Evolutionary conservation across 495 filamentous ascomycete genomes (phyloP).

Genomic region (Trichocladium antarcticum): DNA sequence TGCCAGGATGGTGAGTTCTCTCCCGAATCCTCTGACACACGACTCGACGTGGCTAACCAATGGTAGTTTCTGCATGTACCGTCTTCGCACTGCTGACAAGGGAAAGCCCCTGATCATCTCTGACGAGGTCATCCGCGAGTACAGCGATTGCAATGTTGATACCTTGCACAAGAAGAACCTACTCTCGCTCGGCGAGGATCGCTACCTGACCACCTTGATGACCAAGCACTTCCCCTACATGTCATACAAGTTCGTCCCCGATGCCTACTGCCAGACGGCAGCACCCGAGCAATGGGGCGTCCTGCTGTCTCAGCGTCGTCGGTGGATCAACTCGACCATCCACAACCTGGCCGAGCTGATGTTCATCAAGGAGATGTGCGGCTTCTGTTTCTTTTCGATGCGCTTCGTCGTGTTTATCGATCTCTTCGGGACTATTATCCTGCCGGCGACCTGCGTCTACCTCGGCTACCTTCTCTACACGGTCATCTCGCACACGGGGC

Average conservation of each 20-base stretch:
- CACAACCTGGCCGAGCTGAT: slow-evolving; percentile 90
- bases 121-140: slow-evolving; percentile 74
- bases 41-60: slow-evolving; percentile 23
- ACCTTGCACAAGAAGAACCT: slow-evolving; percentile 99
- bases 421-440: slow-evolving; percentile 84
- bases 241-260: slow-evolving; percentile 91
- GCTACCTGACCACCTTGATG: slow-evolving; percentile 94
- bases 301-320: slow-evolving; percentile 82
- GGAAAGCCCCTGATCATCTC: slow-evolving; percentile 88
- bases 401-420: slow-evolving; percentile 94
- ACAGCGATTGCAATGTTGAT: slow-evolving; percentile 77
- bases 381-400: slow-evolving; percentile 99
- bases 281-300: slow-evolving; percentile 91
- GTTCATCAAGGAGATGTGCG: slow-evolving; percentile 80
- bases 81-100: slow-evolving; percentile 80
- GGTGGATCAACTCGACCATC: slow-evolving; percentile 98
- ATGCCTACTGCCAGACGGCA: slow-evolving; percentile 84
- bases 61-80: slow-evolving; percentile 94
- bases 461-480: slow-evolving; percentile 81
- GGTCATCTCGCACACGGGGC: slow-evolving; percentile 57
- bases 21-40: background rate
- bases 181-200: slow-evolving; percentile 89
- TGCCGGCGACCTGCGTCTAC: slow-evolving; percentile 84
- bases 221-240: slow-evolving; percentile 92
- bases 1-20: slow-evolving; percentile 84